phyloP scores from a whole-genome alignment of 2,329 filamentous ascomycete genomes.

The Aspergillus oerlinghausenensis region DNA sequence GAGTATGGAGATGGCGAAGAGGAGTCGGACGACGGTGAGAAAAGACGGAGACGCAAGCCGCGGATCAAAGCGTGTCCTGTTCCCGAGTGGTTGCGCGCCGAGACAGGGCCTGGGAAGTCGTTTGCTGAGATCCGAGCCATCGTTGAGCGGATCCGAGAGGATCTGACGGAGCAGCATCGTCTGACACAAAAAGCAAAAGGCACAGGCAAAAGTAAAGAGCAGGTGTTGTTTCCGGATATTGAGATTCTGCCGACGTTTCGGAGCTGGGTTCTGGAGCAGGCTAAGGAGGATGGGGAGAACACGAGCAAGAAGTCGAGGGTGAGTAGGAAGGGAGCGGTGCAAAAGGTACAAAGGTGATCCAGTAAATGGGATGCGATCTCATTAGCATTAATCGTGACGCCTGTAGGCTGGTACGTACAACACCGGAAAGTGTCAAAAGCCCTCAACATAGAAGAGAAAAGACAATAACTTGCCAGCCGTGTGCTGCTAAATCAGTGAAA shows the following conservation, averaged over 20 bases:
- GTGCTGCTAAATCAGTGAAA: background rate
- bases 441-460: background rate
- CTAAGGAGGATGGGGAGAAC: background rate
- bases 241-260: slow-evolving; percentile 36
- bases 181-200: background rate
- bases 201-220: slow-evolving; percentile 2
- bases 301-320: background rate
- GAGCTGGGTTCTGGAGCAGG: slow-evolving; percentile 10
- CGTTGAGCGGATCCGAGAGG: slow-evolving; percentile 17
- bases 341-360: slow-evolving; percentile 1
- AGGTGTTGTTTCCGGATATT: slow-evolving; percentile 34
- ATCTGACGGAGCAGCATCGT: slow-evolving; percentile 15
- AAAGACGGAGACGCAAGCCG: slow-evolving; percentile 11
- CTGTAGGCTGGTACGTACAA: slow-evolving; percentile 6
- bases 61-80: slow-evolving; percentile 28
- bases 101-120: slow-evolving; percentile 21
- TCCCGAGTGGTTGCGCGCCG: slow-evolving; percentile 28
- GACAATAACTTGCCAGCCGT: background rate
- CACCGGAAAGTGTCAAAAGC: background rate
- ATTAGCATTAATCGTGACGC: slow-evolving; percentile 10
- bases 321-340: slow-evolving; percentile 4
- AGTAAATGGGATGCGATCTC: background rate
- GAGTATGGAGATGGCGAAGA: background rate
- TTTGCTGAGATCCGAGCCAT: slow-evolving; percentile 29
- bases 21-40: background rate